Evolutionary conservation across 805 yeast genomes (phyloP).

Genomic region (Yarrowia keelungensis): DNA sequence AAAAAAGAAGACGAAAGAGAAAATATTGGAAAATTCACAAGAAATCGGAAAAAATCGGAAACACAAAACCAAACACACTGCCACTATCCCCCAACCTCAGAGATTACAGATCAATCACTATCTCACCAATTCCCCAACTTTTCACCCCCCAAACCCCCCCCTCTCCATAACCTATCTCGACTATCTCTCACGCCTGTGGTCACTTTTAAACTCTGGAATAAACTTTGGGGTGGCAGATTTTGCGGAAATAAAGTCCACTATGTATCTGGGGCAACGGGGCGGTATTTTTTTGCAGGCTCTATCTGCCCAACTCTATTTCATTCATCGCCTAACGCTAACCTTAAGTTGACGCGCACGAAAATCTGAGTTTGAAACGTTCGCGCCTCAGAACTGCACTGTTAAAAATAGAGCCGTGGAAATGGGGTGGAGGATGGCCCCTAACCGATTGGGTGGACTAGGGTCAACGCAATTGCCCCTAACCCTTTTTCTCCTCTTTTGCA

Average conservation of each 20-base stretch:
- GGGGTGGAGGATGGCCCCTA: no score
- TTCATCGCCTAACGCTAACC: slow-evolving; percentile 14
- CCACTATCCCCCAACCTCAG: neutral
- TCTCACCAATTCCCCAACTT: neutral
- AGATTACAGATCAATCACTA: neutral
- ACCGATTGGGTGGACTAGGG: no score
- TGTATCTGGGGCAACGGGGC: slow-evolving; percentile 38
- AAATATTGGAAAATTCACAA: neutral
- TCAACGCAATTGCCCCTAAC: no score
- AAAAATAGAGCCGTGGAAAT: slow-evolving; percentile 7
- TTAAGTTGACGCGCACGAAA: slow-evolving; percentile 3
- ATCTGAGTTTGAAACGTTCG: slow-evolving; percentile 30
- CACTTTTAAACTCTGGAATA: neutral
- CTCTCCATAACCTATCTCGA: neutral
- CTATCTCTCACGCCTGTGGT: no score
- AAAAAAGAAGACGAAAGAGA: neutral
- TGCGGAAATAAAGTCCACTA: slow-evolving; percentile 27
- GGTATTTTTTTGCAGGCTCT: slow-evolving; percentile 19
- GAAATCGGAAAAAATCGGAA: neutral
- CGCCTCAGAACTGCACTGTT: slow-evolving; percentile 25
- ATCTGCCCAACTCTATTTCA: slow-evolving; percentile 16
- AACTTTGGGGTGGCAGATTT: neutral
- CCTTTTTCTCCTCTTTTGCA: no score
- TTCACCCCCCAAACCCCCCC: neutral
- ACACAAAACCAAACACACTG: neutral